Conservation (phyloP, 2,329 filamentous ascomycete species). For the Trichoderma sp. region DNA sequence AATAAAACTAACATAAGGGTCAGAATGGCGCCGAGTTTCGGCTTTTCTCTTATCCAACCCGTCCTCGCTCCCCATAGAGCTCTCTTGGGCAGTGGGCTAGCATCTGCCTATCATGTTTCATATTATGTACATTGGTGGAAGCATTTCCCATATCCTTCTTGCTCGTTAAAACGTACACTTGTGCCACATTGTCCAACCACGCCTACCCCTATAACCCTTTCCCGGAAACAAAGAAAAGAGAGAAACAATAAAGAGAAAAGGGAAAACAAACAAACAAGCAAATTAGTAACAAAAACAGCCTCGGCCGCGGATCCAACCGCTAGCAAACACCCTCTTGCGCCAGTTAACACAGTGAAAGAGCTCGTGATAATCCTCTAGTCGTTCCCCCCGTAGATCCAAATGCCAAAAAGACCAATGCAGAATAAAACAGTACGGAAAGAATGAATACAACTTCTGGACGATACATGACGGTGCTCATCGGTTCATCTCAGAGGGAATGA, state of each 20-base stretch:
- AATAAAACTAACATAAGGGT: not conserved
- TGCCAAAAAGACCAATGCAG: not conserved
- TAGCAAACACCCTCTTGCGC: conserved; percentile 3
- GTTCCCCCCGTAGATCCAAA: conserved; percentile 7
- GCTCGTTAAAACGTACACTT: conserved; percentile 29
- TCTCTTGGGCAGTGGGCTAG: not conserved
- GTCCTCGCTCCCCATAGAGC: conserved; percentile 16
- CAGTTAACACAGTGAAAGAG: conserved; percentile 4
- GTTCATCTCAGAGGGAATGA: not conserved
- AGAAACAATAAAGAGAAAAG: not conserved
- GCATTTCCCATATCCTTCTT: conserved; percentile 17
- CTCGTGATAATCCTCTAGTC: conserved; percentile 12
- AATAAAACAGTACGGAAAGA: not conserved
- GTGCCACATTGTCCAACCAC: conserved; percentile 26
- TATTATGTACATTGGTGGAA: conserved; percentile 28
- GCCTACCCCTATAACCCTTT: conserved; percentile 6
- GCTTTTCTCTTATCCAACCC: conserved; percentile 26
- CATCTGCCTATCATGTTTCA: conserved; percentile 11
- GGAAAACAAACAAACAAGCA: not conserved
- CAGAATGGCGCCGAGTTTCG: conserved; percentile 11
- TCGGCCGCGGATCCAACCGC: conserved; percentile 5
- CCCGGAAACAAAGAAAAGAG: not conserved
- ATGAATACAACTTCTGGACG: not conserved
- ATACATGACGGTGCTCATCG: not conserved
- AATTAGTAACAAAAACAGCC: not conserved